These are phyloP conservation scores for Venturia aucupariae DNA, from an alignment of 2,329 filamentous ascomycete species.

Conservation along the genomic window DNA sequence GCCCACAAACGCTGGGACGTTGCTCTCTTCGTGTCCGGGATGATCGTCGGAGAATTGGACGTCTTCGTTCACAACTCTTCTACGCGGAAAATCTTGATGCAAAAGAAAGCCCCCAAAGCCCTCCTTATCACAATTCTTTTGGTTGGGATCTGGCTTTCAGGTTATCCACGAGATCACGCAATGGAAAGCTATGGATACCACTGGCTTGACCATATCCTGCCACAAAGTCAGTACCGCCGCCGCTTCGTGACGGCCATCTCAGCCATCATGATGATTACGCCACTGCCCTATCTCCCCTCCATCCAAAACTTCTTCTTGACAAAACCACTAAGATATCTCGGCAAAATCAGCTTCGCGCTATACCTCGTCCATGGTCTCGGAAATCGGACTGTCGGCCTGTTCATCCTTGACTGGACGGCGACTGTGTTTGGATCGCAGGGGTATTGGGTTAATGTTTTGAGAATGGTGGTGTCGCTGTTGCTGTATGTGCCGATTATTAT, in stretches of 20 bases:
- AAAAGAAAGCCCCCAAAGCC: not conserved
- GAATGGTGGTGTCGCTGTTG: not conserved
- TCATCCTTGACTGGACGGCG: conserved; percentile 14
- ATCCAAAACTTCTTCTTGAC: conserved; percentile 35
- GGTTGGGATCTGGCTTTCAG: conserved; percentile 1
- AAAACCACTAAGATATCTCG: conserved; percentile 35
- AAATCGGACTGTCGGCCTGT: conserved; percentile 15
- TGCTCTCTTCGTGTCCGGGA: conserved; percentile 8
- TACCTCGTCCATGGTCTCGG: conserved; percentile 34
- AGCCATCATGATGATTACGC: not conserved
- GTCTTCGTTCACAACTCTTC: not conserved
- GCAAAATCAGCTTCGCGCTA: conserved; percentile 38
- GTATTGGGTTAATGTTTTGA: conserved; percentile 3
- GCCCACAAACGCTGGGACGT: conserved; percentile 8
- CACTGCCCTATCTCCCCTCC: conserved; percentile 21
- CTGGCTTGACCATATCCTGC: conserved; percentile 24
- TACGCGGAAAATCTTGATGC: not conserved
- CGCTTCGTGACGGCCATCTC: not conserved
- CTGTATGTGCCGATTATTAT: conserved; percentile 11
- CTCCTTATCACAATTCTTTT: not conserved
- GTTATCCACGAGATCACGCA: conserved; percentile 28
- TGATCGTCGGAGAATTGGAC: conserved; percentile 1
- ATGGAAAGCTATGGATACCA: conserved; percentile 34
- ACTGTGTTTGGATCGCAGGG: conserved; percentile 14
- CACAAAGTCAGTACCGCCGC: not conserved